Base-by-base conservation (phyloP, 805 yeast genomes). In the Starmerella kuoi region DNA sequence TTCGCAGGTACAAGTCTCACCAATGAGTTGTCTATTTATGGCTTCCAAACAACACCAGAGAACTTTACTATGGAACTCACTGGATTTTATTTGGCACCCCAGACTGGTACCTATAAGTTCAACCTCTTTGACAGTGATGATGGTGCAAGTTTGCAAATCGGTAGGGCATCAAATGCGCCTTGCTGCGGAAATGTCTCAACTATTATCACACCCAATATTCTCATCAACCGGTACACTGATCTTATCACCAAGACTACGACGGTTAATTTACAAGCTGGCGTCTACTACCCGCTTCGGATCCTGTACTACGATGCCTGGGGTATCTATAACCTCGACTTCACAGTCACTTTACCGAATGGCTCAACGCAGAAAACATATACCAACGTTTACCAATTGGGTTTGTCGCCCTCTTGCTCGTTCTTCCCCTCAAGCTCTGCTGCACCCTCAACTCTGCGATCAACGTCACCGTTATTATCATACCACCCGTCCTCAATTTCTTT, bases 31-130 rank as follows among this genome's bases (percentile, higher is more conserved):
- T 14, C 12, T 7, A n/a, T 35, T n/a, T 35, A 35, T n/a, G 38
- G 35, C 19, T 12, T 9, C 12, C 19, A 9, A 15, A 19, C 31
- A 6, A 14, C 37, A 15, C 14, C 6, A 14, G 5, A n/a, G 14
- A 19, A 35, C 21, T 22, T 35, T 19, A 22, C 42, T 6, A 22
- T 40, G 19, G 38, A 32, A 21, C 32, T 40, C 18, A 40, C 42
- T 4, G 42, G 42, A n/a, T 40, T 23, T 18, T 40, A 31, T 36
- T n/a, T 14, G 5, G 38, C 42, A 14, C 38, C 38, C 12, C 31
- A 23, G 17, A 23, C 25, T 25, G 42, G 42, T 25, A 33, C 11
- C 3, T 40, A 40, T 32, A 22, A 21, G 14, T 33, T 40, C 38
- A 24, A 7, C 5, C n/a, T 23, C 12, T 9, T 14, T 15, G 5